Base-by-base conservation (phyloP, 2,329 filamentous ascomycete genomes). In the Exophiala lecanii-corni region DNA sequence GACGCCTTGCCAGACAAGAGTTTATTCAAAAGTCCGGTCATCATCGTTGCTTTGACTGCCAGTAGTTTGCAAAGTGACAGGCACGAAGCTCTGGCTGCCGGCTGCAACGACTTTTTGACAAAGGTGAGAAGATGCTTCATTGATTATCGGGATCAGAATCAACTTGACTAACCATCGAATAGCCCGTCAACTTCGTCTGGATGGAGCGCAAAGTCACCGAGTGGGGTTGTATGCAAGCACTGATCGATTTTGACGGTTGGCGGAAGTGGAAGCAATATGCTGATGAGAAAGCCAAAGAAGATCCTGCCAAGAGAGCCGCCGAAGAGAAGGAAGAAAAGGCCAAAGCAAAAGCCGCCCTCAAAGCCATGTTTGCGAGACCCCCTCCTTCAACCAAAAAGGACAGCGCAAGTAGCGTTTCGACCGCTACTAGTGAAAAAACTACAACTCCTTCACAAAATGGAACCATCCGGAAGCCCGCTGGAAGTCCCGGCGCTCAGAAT, bases 141-240 rank as follows among this genome's bases (percentile, higher is more conserved):
- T 21, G 30, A 13, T 47, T 41, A 35, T 13, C 20, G 28, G 36
- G 26, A 4, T 4, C 5, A 44, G 36, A 20, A 41, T 52, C 46
- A 39, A 7, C 10, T 33, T 6, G 7, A 6, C 30, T 6, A 15
- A 33, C 6, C 30, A 7, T 6, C 30, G 12, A n/a, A 36, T 10
- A 50, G 87, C 92, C 92, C 15, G 91, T 98, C 55, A 94, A 94
- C 63, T 96, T 96, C 61, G 85, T 94, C 47, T 98, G 91, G 89
- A 78, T 98, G 18, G 88, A 96, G 64, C 81, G 91, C 45, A 98
- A 98, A 65, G 89, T 97, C 56, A 96, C 94, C 69, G 92, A 98
- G 73, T 98, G 92, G 92, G 92, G 92, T 43, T 97, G 92, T 71
- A 98, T 98, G 92, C 92, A 97, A 70, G 92, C 92, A 7, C 76